Percentiles rank a stretch among this genome's conserved stretches.
Conservation (phyloP, 768 basidiomycete genomes). For the Suillus occidentalis region DNA sequence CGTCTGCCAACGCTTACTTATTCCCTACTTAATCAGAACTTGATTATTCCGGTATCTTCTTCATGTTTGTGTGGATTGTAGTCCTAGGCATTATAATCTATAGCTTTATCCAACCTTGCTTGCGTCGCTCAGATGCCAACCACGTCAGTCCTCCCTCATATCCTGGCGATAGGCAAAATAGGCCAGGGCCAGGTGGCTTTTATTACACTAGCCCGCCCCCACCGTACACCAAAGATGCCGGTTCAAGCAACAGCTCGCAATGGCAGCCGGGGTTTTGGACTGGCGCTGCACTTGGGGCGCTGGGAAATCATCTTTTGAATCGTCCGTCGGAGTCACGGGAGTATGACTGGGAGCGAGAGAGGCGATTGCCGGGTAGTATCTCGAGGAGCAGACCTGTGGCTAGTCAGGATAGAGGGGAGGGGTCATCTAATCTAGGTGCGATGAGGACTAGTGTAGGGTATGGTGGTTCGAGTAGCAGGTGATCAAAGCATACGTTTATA, state of each 20-base stretch:
- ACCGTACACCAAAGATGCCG: slow-evolving; percentile 50
- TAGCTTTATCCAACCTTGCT: slow-evolving; percentile 56
- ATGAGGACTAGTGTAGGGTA: slow-evolving; percentile 80
- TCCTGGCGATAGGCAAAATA: slow-evolving; percentile 32
- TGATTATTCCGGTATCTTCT: slow-evolving; percentile 48
- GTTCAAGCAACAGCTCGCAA: slow-evolving; percentile 28
- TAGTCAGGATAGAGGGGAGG: slow-evolving; percentile 58
- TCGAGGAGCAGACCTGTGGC: slow-evolving; percentile 24
- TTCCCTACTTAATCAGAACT: slow-evolving; percentile 37
- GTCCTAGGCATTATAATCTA: slow-evolving; percentile 56
- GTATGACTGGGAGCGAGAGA: slow-evolving; percentile 64
- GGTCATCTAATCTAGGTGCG: slow-evolving; percentile 64
- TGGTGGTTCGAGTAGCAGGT: slow-evolving; percentile 76
- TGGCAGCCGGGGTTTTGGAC: slow-evolving; percentile 86
- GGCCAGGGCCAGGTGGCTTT: slow-evolving; percentile 40
- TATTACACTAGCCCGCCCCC: slow-evolving; percentile 50
- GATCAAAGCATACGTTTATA: slow-evolving; percentile 12
- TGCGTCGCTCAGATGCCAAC: slow-evolving; percentile 34
- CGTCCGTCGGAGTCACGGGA: slow-evolving; percentile 29
- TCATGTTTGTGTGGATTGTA: slow-evolving; percentile 56
- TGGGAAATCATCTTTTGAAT: slow-evolving; percentile 61
- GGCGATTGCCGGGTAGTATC: slow-evolving; percentile 28
- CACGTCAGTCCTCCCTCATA: slow-evolving; percentile 28
- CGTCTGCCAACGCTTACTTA: slow-evolving; percentile 1
- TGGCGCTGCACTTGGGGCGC: slow-evolving; percentile 72